Base-by-base conservation (phyloP, 73 alveolate genomes). In the Uronychia setigera region DNA sequence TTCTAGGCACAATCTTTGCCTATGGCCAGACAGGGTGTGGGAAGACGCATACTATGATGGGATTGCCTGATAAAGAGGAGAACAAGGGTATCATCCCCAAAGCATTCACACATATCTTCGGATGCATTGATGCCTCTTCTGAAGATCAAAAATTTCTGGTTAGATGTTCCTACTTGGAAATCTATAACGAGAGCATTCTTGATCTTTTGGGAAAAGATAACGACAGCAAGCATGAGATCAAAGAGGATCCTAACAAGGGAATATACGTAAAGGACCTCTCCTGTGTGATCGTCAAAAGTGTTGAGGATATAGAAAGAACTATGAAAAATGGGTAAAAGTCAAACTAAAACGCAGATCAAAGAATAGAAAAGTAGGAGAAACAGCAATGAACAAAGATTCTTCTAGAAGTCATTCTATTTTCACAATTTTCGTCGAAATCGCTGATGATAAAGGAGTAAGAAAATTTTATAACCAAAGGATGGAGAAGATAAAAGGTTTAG, bases 11-110 rank as follows among this genome's bases (percentile, higher is more conserved):
- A 25, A 90, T 96, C 32, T 96, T 96, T 78, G 99, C 99, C 1
- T 96, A 96, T 82, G 99, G 99, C 1, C 96, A 96, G 83, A 96
- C 99, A 27, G 99, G 99, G 1, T 93, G 98, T 78, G 99, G 99
- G 32, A 96, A 96, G 86, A 95, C 98, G 31, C 89, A 78, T 82
- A 96, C 99, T 9, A 95, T 96, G 98, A 85, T 91, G 92, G 99
- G 99, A 9, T 58, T 83, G 30, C 86, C 94, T 30, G 95, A 92
- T 74, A 89, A 91, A 74, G 96, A 96, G 29, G 91, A 89, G 67
- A 81, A 85, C 59, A 93, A 92, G 80, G 99, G 99, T 14, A 86
- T 98, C 58, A 95, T 97, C 27, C 98, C 99, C 1, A 94, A 93
- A 89, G 97, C 99, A 28, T 96, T 98, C 85, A 93, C 87, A 19